Conservation (phyloP, 805 yeast species). For the Yamadazyma insecticola region DNA sequence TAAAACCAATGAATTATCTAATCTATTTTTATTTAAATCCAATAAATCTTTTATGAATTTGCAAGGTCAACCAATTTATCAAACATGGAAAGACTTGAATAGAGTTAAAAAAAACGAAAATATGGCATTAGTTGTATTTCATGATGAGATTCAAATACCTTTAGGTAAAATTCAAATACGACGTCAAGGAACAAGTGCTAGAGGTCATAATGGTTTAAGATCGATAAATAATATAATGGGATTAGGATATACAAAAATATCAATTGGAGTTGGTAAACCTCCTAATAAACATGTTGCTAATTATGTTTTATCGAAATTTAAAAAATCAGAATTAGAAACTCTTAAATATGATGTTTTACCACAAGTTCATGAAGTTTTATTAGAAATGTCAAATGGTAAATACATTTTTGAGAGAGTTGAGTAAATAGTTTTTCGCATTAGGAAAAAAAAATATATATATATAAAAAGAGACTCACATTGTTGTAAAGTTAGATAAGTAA, state of each 20-base stretch:
- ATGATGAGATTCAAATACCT: constrained; percentile 71
- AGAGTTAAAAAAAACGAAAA: constrained; percentile 15
- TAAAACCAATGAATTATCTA: constrained; percentile 15
- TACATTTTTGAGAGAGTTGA: constrained; percentile 1
- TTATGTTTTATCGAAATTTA: constrained; percentile 59
- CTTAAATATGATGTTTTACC: constrained; percentile 40
- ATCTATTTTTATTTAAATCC: constrained; percentile 43
- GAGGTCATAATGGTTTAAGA: constrained; percentile 85
- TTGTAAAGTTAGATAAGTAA: no score
- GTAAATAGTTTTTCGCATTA: no score
- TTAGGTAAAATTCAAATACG: constrained; percentile 66
- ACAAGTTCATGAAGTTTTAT: constrained; percentile 4
- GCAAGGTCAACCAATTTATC: constrained; percentile 55
- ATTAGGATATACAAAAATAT: constrained; percentile 55
- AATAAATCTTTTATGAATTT: constrained; percentile 64
- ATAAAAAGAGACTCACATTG: no score
- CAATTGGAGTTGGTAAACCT: constrained; percentile 78
- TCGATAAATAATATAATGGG: constrained; percentile 49
- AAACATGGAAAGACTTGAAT: constrained; percentile 41
- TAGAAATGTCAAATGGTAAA: constrained; percentile 3
- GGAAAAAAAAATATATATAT: no score
- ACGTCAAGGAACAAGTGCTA: constrained; percentile 52
- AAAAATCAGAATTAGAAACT: constrained; percentile 36
- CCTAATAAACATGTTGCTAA: constrained; percentile 45
- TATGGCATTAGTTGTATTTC: constrained; percentile 53